Base-by-base conservation (phyloP, 495 filamentous ascomycete species). In the Talaromyces wortmannii region DNA sequence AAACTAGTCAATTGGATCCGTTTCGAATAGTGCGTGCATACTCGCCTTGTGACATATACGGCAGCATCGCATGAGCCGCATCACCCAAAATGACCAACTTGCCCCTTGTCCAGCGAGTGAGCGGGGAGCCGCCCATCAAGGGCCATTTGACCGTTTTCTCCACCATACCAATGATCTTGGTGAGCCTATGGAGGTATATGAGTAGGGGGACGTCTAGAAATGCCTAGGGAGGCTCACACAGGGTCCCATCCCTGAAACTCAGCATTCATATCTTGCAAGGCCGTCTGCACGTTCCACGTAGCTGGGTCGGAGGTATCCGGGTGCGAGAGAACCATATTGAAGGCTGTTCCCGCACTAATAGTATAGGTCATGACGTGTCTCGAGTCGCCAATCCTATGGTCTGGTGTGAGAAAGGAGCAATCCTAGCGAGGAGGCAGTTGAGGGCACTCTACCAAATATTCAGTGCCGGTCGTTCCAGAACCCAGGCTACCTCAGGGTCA, bases 241-340 rank as follows among this genome's bases (percentile, higher is more conserved):
- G 63, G 59, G 57, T 78, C 74, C 73, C 73, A 78, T 5, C 60
- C 67, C 6, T 57, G 15, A 54, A 77, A 79, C 15, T 75, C 61
- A 7, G 54, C 31, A 33, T 62, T 52, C 73, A 78, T 68, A 29
- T 70, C 68, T 13, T 65, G 32, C 17, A 77, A 15, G 47, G 62
- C 64, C 40, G 60, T 60, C 45, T 60, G 51, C 61, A 67, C 58
- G 62, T 74, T 59, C 68, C 69, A 69, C 4, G 64, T 73, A 3
- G 61, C 31, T 2, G 70, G 68, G 18, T 78, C 73, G 12, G 62
- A 69, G 13, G 52, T 50, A 31, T 76, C 72, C 17, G 70, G 72
- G 61, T 82, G 78, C 1, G 69, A 75, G 6, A 81, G 66, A 0
- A 78, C 78, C 67, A 79, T 71, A 52, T 81, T 79, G 59, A 79